Base-by-base conservation (phyloP, 176 grass and related monocot genomes). In the Musa itinerans region DNA sequence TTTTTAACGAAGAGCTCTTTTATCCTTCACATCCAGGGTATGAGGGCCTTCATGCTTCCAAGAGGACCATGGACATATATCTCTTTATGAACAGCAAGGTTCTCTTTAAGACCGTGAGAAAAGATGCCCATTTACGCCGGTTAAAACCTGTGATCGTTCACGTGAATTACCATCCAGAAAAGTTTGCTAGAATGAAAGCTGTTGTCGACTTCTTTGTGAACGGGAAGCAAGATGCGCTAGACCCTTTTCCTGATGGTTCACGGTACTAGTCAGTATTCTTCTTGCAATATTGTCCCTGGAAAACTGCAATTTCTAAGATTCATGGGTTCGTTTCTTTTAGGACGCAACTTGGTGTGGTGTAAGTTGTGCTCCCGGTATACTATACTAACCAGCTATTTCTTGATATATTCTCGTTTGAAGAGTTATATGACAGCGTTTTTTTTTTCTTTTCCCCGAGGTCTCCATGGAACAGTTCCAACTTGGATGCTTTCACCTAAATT, bases 71-170 rank as follows among this genome's bases (percentile, higher is more conserved):
- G 96, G 91, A 99, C 80, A 94, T 92, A 10, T 95, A 92, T 81
- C 90, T 92, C 12, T 99, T 99, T 71, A 95, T 99, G 96, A 99
- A 99, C 81, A 99, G 96, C 80, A 99, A 99, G 85, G 86, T 99
- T 73, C 88, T 99, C 27, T 99, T 99, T 75, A 99, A 95, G 82
- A 89, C 87, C 2, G 91, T 99, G 68, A 92, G 96, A 80, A 99
- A 99, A 81, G 87, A 92, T 89, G 50, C 81, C 29, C 20, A 73
- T 1, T 85, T 99, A 65, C 71, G 74, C 63, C 85, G 83, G 77
- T 78, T 99, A 81, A 99, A 92, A 75, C 96, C 96, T 8, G 96
- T 95, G 78, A 88, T 99, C 81, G 91, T 99, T 64, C 91, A 99
- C 79, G 78, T 95, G 83, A 99, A 99, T 83, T 99, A 99, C 74